phyloP scores from a whole-genome alignment of 2,329 filamentous ascomycete genomes.

The Aspergillus melleus region DNA sequence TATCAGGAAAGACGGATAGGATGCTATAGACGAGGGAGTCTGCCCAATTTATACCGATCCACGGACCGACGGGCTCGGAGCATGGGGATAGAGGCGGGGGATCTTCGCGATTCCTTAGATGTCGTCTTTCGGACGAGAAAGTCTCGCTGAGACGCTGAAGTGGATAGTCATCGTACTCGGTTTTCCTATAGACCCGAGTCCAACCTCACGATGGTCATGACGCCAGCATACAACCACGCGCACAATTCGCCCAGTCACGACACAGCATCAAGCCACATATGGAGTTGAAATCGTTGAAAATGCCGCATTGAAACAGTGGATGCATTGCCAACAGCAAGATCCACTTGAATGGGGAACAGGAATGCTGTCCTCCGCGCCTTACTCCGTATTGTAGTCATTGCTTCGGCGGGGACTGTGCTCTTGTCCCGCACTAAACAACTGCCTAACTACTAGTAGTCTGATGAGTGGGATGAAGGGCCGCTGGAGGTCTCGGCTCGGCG shows the following conservation, averaged over 20 bases:
- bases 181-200: too few species aligned
- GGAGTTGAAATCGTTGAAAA: neutral
- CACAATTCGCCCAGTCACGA: neutral
- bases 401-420: neutral
- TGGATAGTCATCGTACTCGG: neutral
- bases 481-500: neutral
- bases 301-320: neutral
- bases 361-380: neutral
- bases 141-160: neutral
- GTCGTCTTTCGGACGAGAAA: neutral
- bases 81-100: neutral
- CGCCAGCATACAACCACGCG: neutral
- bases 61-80: neutral
- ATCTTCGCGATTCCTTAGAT: neutral
- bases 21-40: neutral
- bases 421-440: neutral
- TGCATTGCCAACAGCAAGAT: neutral
- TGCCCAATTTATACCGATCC: neutral
- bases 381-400: neutral
- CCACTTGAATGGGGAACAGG: neutral
- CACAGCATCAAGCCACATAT: neutral
- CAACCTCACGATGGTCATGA: neutral
- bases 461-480: neutral
- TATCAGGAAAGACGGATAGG: too few species aligned
- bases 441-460: neutral